phyloP scores from a whole-genome alignment of 495 filamentous ascomycete genomes.

The Copromyces sp. region DNA sequence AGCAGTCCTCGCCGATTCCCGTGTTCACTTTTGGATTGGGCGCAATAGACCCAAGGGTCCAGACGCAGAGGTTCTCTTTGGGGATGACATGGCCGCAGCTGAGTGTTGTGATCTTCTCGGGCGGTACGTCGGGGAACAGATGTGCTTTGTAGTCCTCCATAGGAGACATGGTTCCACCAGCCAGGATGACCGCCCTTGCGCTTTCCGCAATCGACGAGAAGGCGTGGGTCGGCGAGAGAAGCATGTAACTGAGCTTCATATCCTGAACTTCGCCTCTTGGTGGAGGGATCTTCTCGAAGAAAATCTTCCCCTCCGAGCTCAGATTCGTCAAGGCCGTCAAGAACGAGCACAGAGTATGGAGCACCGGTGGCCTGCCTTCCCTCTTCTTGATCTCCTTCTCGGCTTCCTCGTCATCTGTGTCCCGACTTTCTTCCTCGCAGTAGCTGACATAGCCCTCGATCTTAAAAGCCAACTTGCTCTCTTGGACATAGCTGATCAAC shows the following conservation, averaged over 20 bases:
- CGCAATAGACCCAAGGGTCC: constrained; percentile 38
- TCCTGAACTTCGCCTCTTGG: constrained; percentile 24
- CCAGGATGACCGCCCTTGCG: constrained; percentile 80
- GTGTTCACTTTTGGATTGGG: constrained; percentile 15
- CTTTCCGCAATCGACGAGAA: constrained; percentile 83
- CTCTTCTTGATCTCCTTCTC: not conserved
- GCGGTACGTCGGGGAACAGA: constrained; percentile 66
- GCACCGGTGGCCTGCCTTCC: constrained; percentile 44
- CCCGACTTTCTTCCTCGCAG: constrained; percentile 31
- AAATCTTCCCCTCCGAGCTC: constrained; percentile 77
- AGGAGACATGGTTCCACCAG: constrained; percentile 95
- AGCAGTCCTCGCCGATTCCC: constrained; percentile 31
- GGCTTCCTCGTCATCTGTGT: not conserved
- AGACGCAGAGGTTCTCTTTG: constrained; percentile 64
- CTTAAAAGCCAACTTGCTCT: constrained; percentile 90
- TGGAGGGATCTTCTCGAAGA: constrained; percentile 49
- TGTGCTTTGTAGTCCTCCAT: constrained; percentile 81
- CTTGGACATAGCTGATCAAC: constrained; percentile 72
- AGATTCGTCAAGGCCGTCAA: constrained; percentile 78
- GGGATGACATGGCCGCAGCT: constrained; percentile 96
- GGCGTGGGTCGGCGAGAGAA: constrained; percentile 87
- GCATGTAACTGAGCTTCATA: constrained; percentile 68
- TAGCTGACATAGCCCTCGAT: constrained; percentile 76
- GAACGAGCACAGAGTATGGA: constrained; percentile 79
- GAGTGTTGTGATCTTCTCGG: constrained; percentile 59